These are phyloP conservation scores for Theileria parva DNA, from an alignment of 169 alveolate genomes.

Conservation along the genomic window DNA sequence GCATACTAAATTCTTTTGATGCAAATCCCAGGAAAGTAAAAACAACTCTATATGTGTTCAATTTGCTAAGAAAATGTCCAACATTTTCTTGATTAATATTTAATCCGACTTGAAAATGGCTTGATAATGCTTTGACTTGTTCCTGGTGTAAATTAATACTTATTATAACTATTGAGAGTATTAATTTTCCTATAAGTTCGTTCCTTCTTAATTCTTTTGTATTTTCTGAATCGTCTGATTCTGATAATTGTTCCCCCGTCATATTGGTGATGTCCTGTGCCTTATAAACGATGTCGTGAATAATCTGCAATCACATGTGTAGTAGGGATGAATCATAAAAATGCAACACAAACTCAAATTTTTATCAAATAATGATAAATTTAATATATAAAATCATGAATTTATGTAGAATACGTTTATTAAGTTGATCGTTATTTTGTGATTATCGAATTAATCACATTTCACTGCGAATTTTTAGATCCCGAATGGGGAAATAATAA, in stretches of 20 bases:
- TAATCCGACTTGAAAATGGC: conserved; percentile 36
- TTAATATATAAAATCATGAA: neutral
- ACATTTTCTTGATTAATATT: conserved; percentile 25
- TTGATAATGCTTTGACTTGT: neutral
- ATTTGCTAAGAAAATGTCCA: conserved; percentile 20
- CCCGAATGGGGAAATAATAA: neutral
- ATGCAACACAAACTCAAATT: neutral
- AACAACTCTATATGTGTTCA: conserved; percentile 22
- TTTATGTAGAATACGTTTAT: too few species aligned
- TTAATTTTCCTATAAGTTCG: too few species aligned
- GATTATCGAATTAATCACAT: neutral
- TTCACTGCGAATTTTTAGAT: neutral
- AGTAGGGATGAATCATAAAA: neutral
- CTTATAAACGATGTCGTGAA: neutral
- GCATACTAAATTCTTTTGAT: neutral
- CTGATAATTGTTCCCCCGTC: neutral
- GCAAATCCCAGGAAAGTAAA: neutral
- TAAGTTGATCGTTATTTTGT: neutral
- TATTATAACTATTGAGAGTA: neutral
- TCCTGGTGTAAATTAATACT: neutral
- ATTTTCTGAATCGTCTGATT: neutral
- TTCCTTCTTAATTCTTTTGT: neutral
- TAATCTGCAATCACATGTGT: neutral
- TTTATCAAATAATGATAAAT: too few species aligned
- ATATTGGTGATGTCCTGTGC: neutral